phyloP scores from a whole-genome alignment of 2,329 filamentous ascomycete genomes.

The Bipolaris bicolor region DNA sequence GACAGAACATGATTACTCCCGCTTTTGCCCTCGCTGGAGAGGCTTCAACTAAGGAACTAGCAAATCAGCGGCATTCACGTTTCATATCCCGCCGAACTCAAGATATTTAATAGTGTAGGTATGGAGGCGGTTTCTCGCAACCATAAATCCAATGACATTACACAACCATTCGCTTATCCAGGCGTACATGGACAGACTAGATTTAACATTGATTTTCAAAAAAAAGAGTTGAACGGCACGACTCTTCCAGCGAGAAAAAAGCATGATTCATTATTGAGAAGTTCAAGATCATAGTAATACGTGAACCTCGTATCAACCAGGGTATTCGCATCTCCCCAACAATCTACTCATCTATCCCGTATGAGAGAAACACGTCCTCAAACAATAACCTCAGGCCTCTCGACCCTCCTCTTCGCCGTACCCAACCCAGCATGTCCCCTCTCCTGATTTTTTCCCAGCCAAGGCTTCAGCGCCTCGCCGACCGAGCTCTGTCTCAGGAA shows the following conservation, averaged over 20 bases:
- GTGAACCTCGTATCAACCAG: background rate
- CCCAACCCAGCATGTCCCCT: slow-evolving; percentile 43
- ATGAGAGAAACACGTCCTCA: slow-evolving; percentile 4
- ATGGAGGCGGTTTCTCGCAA: too few relatives aligned
- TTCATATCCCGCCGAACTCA: too few relatives aligned
- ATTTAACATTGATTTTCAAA: too few relatives aligned
- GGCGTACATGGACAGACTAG: too few relatives aligned
- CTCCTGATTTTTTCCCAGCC: slow-evolving; percentile 88
- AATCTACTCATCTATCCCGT: background rate
- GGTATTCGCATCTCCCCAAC: background rate
- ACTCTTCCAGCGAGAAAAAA: background rate
- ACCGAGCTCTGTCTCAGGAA: slow-evolving; percentile 82
- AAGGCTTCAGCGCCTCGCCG: slow-evolving; percentile 92
- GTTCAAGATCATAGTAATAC: background rate
- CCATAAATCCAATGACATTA: too few relatives aligned
- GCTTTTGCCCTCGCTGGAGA: too few relatives aligned
- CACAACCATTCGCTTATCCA: too few relatives aligned
- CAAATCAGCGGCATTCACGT: too few relatives aligned
- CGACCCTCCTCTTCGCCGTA: slow-evolving; percentile 40
- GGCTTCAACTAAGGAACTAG: too few relatives aligned
- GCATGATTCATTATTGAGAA: background rate
- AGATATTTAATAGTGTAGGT: too few relatives aligned
- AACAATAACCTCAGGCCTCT: slow-evolving; percentile 39
- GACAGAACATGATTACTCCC: too few relatives aligned
- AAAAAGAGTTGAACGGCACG: background rate